These are phyloP conservation scores for Ilyonectria sp. DNA, from an alignment of 2,329 filamentous ascomycete genomes.

Conservation along the genomic window DNA sequence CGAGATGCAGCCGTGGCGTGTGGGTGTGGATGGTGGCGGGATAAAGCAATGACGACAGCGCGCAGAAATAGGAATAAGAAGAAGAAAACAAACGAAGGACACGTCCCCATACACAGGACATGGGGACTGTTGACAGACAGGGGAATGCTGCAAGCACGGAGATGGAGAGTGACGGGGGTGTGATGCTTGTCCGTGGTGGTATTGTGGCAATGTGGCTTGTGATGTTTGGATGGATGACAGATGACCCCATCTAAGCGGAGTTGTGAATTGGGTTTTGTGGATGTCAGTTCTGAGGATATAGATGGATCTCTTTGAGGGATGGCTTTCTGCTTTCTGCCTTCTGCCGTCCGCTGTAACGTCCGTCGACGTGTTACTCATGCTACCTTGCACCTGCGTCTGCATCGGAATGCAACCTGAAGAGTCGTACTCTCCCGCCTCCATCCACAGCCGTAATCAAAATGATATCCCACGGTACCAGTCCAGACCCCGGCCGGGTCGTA, in stretches of 20 bases:
- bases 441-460: constrained; percentile 11
- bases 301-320: not conserved
- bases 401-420: not conserved
- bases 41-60: constrained; percentile 1
- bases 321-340: not conserved
- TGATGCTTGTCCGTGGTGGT: constrained; percentile 2
- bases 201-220: constrained; percentile 6
- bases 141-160: constrained; percentile 36
- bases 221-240: not conserved
- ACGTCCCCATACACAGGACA: constrained; percentile 17
- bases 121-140: constrained; percentile 40
- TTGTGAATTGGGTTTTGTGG: not conserved
- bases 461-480: constrained; percentile 19
- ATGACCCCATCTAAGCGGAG: not conserved
- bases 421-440: not conserved
- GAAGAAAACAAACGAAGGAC: constrained; percentile 7
- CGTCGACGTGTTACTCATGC: not conserved
- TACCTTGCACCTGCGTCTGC: not conserved
- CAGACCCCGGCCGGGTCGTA: constrained; percentile 16
- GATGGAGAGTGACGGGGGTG: constrained; percentile 19
- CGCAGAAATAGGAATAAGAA: not conserved
- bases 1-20: not conserved
- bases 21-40: not conserved
- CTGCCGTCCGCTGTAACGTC: not conserved
- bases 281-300: not conserved